A percentile compares a stretch with the other conserved stretches of the same genome.
phyloP scores from a whole-genome alignment of 2,329 filamentous ascomycete genomes.

The Ceratocystis papillata region DNA sequence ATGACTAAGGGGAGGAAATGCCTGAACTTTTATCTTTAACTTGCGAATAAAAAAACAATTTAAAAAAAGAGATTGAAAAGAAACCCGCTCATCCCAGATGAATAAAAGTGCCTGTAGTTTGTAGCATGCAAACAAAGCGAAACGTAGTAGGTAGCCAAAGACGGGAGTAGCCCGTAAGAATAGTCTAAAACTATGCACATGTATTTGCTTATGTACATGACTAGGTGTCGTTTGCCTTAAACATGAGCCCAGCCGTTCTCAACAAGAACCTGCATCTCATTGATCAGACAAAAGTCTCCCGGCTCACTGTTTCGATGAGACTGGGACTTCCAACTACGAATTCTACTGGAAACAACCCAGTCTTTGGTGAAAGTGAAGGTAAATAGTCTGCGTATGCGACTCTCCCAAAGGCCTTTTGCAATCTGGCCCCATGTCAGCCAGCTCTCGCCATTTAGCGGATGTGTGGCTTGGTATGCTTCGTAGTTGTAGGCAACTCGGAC shows the following conservation, averaged over 20 bases:
- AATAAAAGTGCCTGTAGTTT: not conserved
- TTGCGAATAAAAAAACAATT: no score
- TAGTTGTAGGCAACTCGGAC: slow-evolving; percentile 56
- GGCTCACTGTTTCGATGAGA: slow-evolving; percentile 34
- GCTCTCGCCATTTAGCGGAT: slow-evolving; percentile 30
- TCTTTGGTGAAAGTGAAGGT: slow-evolving; percentile 27
- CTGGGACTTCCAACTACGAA: slow-evolving; percentile 34
- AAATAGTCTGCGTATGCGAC: slow-evolving; percentile 41
- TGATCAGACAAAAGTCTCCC: slow-evolving; percentile 45
- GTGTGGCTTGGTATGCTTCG: slow-evolving; percentile 42
- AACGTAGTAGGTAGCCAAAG: not conserved
- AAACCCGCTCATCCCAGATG: not conserved
- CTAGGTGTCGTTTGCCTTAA: slow-evolving; percentile 27
- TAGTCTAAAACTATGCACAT: not conserved
- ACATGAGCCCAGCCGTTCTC: slow-evolving; percentile 50
- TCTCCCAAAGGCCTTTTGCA: slow-evolving; percentile 48
- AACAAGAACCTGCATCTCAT: slow-evolving; percentile 51
- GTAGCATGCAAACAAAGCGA: not conserved
- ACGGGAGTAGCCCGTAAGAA: not conserved
- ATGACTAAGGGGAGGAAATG: no score
- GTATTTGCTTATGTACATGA: not conserved
- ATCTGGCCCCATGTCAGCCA: slow-evolving; percentile 43
- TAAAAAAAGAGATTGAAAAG: not conserved
- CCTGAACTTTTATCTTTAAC: no score
- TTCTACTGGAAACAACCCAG: slow-evolving; percentile 33